phyloP scores from a whole-genome alignment of 371 early-diverging fungal genomes.

The Choanephora cucurbitarum region DNA sequence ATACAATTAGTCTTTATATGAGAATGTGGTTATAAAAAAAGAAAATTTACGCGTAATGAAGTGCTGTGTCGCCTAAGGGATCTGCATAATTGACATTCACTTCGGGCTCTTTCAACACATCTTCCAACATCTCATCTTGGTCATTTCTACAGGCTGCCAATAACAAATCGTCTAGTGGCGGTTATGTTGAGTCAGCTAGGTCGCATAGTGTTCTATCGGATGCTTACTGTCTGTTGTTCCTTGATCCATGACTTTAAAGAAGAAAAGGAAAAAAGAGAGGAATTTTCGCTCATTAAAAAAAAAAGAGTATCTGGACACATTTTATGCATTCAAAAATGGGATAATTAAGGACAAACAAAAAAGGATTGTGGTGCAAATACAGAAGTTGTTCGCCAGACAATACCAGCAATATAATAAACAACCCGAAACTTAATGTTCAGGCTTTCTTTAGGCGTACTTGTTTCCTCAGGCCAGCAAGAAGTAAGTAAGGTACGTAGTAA shows the following conservation, averaged over 20 bases:
- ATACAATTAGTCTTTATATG: too few species aligned
- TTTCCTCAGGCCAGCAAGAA: slow-evolving; percentile 8
- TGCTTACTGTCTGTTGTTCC: slow-evolving; percentile 20
- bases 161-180: slow-evolving; percentile 53
- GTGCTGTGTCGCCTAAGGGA: slow-evolving; percentile 61
- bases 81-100: slow-evolving; percentile 62
- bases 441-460: slow-evolving; percentile 6
- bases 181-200: neutral
- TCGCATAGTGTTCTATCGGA: neutral
- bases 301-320: too few species aligned
- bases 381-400: slow-evolving; percentile 20
- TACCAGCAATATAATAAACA: slow-evolving; percentile 32
- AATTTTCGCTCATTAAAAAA: neutral
- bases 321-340: too few species aligned
- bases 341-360: neutral
- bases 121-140: slow-evolving; percentile 57
- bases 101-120: slow-evolving; percentile 41
- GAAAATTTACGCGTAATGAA: slow-evolving; percentile 63
- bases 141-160: slow-evolving; percentile 64
- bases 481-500: slow-evolving; percentile 12
- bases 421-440: slow-evolving; percentile 28
- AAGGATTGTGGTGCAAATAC: neutral
- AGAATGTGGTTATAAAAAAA: neutral
- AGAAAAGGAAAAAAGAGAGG: neutral
- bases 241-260: neutral